Percentiles rank a stretch among this genome's conserved stretches.
Conservation (phyloP, 805 yeast species). For the Huiozyma sinensis region DNA sequence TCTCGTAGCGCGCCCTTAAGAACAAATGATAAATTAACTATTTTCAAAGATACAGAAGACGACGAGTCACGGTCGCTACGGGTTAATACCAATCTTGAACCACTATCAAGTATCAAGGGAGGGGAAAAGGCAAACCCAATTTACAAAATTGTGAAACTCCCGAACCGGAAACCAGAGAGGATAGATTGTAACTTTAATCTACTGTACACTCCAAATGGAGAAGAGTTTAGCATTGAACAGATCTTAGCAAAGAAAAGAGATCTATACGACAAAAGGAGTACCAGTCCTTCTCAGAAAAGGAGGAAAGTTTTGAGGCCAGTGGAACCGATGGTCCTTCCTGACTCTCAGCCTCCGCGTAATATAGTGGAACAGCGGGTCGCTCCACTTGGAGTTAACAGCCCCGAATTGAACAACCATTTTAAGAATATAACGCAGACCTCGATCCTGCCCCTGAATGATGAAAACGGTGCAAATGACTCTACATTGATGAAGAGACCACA, state of each 20-base stretch:
- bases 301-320: not conserved
- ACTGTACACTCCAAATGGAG: slow-evolving; percentile 32
- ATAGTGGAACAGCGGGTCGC: not conserved
- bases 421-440: slow-evolving; percentile 27
- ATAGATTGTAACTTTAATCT: slow-evolving; percentile 51
- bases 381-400: not conserved
- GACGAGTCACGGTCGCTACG: not conserved
- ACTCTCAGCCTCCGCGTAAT: slow-evolving; percentile 3
- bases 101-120: not conserved
- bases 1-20: not conserved
- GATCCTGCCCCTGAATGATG: slow-evolving; percentile 38
- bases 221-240: slow-evolving; percentile 57
- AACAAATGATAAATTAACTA: slow-evolving; percentile 20
- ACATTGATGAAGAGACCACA: not conserved
- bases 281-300: not conserved
- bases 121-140: slow-evolving; percentile 21
- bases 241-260: slow-evolving; percentile 44
- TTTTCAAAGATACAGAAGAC: slow-evolving; percentile 29
- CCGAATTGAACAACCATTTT: slow-evolving; percentile 1
- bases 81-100: slow-evolving; percentile 11
- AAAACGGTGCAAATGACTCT: slow-evolving; percentile 4
- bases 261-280: not conserved
- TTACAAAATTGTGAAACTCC: slow-evolving; percentile 39
- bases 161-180: slow-evolving; percentile 52
- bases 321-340: not conserved